Conservation (phyloP, 768 basidiomycete genomes). For the Leucocoprinus leucothites region DNA sequence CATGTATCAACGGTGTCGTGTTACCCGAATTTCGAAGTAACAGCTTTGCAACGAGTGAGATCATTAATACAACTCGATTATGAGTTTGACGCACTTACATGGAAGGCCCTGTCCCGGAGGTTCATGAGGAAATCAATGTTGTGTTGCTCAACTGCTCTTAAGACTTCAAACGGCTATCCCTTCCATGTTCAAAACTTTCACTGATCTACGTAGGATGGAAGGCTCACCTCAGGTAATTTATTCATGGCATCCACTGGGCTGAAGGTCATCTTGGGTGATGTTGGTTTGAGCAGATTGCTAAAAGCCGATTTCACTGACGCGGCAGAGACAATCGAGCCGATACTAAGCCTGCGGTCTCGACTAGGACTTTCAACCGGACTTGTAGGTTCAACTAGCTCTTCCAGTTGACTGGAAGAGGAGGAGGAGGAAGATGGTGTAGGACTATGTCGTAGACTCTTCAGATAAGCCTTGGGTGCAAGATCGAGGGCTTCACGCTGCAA, state of each 20-base stretch:
- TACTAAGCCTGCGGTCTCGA: conserved; percentile 16
- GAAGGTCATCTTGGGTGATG: conserved; percentile 6
- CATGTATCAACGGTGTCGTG: conserved; percentile 86
- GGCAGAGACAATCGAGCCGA: conserved; percentile 19
- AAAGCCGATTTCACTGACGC: conserved; percentile 15
- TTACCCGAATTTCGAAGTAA: conserved; percentile 84
- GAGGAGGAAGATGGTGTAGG: neutral
- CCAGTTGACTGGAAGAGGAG: conserved; percentile 1
- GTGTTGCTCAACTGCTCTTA: conserved; percentile 81
- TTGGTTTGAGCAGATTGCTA: conserved; percentile 14
- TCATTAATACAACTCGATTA: neutral
- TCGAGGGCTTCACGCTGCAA: conserved; percentile 68
- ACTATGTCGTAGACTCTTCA: conserved; percentile 20
- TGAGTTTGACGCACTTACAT: conserved; percentile 43
- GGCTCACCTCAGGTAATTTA: neutral
- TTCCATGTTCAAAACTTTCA: neutral
- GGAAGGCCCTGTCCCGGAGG: conserved; percentile 74
- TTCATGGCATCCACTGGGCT: neutral
- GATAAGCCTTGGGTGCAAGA: conserved; percentile 53
- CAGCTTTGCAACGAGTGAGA: conserved; percentile 40
- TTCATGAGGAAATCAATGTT: conserved; percentile 85
- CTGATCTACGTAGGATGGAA: neutral
- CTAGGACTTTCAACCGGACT: conserved; percentile 9
- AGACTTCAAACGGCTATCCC: conserved; percentile 52
- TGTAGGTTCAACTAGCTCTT: neutral